Conservation (phyloP, 306 rosid genomes). For the Hippophae gyantsensis region DNA sequence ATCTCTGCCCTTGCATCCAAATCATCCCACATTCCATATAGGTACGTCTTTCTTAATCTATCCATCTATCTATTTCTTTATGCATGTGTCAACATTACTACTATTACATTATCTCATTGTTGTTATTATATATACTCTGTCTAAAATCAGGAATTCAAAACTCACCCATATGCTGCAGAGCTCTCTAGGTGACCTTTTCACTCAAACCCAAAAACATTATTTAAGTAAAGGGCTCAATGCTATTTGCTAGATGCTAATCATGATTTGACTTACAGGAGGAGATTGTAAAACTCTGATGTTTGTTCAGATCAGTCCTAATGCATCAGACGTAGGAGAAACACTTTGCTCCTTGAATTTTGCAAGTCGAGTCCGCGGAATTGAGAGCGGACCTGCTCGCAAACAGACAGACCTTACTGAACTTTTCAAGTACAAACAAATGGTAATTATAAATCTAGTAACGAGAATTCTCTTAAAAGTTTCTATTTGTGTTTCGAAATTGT, state of each 20-base stretch:
- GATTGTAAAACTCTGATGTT: constrained; percentile 98
- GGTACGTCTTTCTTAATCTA: constrained; percentile 30
- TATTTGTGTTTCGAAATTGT: background rate
- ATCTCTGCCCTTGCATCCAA: constrained; percentile 90
- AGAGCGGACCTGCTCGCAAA: constrained; percentile 90
- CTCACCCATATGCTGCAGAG: constrained; percentile 96
- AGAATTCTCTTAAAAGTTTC: background rate
- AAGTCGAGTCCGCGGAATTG: constrained; percentile 81
- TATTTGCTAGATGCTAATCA: constrained; percentile 15
- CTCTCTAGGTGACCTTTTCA: constrained; percentile 59
- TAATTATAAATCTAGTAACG: constrained; percentile 8
- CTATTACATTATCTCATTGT: constrained; percentile 1
- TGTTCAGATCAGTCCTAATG: constrained; percentile 86
- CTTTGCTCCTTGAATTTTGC: constrained; percentile 91
- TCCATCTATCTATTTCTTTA: background rate
- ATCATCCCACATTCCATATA: constrained; percentile 82
- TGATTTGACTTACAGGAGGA: constrained; percentile 61
- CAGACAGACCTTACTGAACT: constrained; percentile 71
- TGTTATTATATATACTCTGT: constrained; percentile 1
- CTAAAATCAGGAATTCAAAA: constrained; percentile 70
- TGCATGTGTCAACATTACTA: background rate
- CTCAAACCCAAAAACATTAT: background rate
- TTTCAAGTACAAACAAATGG: constrained; percentile 92
- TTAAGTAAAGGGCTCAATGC: background rate
- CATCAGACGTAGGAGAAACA: constrained; percentile 79